Evolutionary conservation across 2,329 filamentous ascomycete species (phyloP).

Genomic region (Colletotrichum musae): DNA sequence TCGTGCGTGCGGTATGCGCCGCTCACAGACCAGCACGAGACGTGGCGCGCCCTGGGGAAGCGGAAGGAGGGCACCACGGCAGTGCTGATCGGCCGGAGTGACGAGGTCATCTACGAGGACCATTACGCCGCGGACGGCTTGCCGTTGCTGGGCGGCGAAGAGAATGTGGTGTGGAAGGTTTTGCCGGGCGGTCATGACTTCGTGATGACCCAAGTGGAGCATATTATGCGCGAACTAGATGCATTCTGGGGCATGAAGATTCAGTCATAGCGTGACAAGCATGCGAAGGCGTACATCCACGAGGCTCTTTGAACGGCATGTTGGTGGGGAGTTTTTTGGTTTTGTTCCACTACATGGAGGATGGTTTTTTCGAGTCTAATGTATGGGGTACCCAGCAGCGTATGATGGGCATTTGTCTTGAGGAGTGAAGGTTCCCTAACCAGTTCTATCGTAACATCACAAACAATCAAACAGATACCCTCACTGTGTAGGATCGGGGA

Average conservation of each 20-base stretch:
- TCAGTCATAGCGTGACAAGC: background rate
- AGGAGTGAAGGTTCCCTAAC: slow-evolving; percentile 3
- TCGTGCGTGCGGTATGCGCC: slow-evolving; percentile 69
- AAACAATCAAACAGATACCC: background rate
- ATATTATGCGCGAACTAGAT: slow-evolving; percentile 62
- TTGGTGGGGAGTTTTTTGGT: background rate
- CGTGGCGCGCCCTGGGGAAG: slow-evolving; percentile 63
- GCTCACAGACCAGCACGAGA: slow-evolving; percentile 65
- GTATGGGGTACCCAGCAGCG: background rate
- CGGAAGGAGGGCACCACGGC: slow-evolving; percentile 61
- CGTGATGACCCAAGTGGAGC: slow-evolving; percentile 68
- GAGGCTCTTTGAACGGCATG: background rate
- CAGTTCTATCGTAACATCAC: background rate
- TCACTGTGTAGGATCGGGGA: too few relatives aligned
- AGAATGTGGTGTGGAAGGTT: slow-evolving; percentile 64
- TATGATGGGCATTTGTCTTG: background rate
- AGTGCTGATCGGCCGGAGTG: slow-evolving; percentile 65
- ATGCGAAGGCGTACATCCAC: background rate
- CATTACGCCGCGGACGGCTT: slow-evolving; percentile 66
- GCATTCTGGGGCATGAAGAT: slow-evolving; percentile 59
- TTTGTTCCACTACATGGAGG: background rate
- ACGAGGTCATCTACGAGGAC: slow-evolving; percentile 67
- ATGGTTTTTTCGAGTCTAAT: background rate
- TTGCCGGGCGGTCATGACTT: slow-evolving; percentile 73
- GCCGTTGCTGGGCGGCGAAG: slow-evolving; percentile 65